phyloP scores from a whole-genome alignment of 2,329 filamentous ascomycete genomes.

The Phyllosticta capitalensis region DNA sequence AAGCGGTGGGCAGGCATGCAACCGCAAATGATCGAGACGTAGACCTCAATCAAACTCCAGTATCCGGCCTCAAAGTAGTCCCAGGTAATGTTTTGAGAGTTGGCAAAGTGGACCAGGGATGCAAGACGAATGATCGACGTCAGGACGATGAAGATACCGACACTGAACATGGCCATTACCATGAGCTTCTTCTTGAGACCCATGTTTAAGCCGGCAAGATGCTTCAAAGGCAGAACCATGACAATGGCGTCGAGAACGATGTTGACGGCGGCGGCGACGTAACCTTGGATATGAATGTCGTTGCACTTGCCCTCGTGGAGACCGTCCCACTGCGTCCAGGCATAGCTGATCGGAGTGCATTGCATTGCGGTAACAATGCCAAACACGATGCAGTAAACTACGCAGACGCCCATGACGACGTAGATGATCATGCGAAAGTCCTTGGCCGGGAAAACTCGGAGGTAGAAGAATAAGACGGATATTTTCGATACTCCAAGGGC shows the following conservation, averaged over 20 bases:
- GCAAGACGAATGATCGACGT: slow-evolving; percentile 35
- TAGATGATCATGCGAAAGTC: slow-evolving; percentile 19
- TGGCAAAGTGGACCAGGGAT: slow-evolving; percentile 34
- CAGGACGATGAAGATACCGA: slow-evolving; percentile 33
- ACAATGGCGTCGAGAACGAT: slow-evolving; percentile 21
- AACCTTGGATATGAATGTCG: slow-evolving; percentile 24
- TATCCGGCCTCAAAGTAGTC: slow-evolving; percentile 32
- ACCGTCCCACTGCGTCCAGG: slow-evolving; percentile 20
- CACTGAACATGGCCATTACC: slow-evolving; percentile 28
- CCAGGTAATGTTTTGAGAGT: slow-evolving; percentile 32
- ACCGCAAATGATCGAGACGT: slow-evolving; percentile 32
- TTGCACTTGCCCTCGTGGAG: slow-evolving; percentile 20
- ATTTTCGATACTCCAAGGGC: slow-evolving; percentile 26
- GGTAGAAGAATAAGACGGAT: slow-evolving; percentile 26
- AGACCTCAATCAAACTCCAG: slow-evolving; percentile 33
- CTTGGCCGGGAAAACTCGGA: slow-evolving; percentile 25
- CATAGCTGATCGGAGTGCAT: slow-evolving; percentile 16
- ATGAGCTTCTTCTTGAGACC: slow-evolving; percentile 24
- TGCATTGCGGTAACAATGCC: slow-evolving; percentile 15
- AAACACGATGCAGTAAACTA: slow-evolving; percentile 17
- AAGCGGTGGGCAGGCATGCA: slow-evolving; percentile 29
- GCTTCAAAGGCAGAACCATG: slow-evolving; percentile 24
- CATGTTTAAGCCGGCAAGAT: slow-evolving; percentile 23
- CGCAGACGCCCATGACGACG: slow-evolving; percentile 19
- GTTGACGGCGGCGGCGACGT: slow-evolving; percentile 23